phyloP scores from a whole-genome alignment of 345 rosid genomes.

The Rubroshorea leprosula region DNA sequence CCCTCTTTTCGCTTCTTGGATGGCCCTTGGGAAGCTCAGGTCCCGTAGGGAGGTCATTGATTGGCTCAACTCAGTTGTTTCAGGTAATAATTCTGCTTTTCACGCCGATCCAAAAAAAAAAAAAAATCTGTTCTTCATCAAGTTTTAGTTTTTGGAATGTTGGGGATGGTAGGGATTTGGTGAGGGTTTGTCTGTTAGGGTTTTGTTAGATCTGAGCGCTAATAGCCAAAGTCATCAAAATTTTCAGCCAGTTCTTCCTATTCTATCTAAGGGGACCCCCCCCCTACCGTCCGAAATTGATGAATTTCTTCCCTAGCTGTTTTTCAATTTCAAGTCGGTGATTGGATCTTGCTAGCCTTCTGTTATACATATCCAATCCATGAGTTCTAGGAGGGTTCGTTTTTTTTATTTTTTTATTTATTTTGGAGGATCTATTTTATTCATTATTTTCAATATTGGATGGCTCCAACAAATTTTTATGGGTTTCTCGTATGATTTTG shows the following conservation, averaged over 20 bases:
- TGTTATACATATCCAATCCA: not conserved
- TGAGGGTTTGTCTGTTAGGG: not conserved
- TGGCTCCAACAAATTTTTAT: not conserved
- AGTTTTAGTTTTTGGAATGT: not conserved
- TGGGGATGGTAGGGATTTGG: not conserved
- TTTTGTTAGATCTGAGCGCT: constrained; percentile 11
- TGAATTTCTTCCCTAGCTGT: too few relatives aligned
- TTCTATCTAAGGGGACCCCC: not conserved
- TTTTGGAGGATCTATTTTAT: not conserved
- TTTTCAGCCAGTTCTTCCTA: not conserved
- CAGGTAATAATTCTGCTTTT: constrained; percentile 54
- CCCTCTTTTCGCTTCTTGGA: constrained; percentile 18
- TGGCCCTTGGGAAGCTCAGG: constrained; percentile 32
- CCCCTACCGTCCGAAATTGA: not conserved
- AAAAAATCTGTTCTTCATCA: not conserved
- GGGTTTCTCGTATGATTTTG: not conserved
- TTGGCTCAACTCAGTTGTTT: constrained; percentile 62
- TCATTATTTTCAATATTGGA: not conserved
- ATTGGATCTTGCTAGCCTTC: too few relatives aligned
- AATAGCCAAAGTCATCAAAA: not conserved
- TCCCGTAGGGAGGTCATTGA: constrained; percentile 48
- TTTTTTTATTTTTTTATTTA: too few relatives aligned
- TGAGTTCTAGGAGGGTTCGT: not conserved
- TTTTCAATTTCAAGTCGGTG: too few relatives aligned
- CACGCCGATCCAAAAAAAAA: too few relatives aligned